Conservation (phyloP, 805 yeast species). For the Monosporozyma unispora region DNA sequence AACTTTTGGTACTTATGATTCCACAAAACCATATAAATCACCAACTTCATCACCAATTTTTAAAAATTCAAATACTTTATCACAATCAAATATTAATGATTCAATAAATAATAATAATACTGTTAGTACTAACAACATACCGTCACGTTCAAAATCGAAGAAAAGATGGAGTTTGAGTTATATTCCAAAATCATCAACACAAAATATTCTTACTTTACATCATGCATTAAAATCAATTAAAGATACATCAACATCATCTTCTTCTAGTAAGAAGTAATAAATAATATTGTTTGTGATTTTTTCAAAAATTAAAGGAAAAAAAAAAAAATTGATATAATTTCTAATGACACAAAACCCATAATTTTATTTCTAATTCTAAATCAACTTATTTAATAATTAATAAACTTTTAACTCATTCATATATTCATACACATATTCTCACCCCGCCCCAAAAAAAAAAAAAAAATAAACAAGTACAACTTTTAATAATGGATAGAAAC, state of each 20-base stretch:
- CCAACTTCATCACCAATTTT: neutral
- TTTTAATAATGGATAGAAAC: neutral
- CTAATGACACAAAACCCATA: no score
- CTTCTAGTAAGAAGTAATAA: neutral
- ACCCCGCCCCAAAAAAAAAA: neutral
- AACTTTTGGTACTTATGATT: conserved; percentile 10
- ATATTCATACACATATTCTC: neutral
- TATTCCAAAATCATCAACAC: conserved; percentile 6
- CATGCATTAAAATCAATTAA: conserved; percentile 5
- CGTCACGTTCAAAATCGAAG: neutral
- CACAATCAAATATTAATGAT: neutral
- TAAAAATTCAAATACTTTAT: neutral
- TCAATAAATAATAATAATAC: neutral
- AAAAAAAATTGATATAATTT: no score
- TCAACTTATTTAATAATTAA: no score
- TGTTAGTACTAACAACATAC: neutral
- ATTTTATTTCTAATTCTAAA: no score
- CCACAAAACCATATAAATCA: neutral
- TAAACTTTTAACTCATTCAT: neutral
- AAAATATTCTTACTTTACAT: conserved; percentile 7
- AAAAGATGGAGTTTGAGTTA: conserved; percentile 8
- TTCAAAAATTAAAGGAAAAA: no score
- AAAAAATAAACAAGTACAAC: neutral
- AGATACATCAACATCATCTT: neutral
- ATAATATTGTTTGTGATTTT: no score